Evolutionary conservation across 129 eudicot species (phyloP), one percentile per base, ranked within the genome.

Genomic region (Escallonia herrerae): DNA sequence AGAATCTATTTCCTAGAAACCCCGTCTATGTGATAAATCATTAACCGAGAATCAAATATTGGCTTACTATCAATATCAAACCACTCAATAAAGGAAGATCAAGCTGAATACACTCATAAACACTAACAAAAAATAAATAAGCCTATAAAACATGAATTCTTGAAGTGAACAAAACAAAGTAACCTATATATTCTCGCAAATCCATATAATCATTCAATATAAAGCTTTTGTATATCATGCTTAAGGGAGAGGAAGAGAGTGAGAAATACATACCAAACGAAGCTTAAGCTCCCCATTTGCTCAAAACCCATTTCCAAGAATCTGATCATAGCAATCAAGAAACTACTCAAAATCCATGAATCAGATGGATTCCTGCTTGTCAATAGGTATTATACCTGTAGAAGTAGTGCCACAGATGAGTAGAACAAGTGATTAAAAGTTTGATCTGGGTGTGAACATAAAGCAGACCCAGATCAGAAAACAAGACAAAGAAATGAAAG

Each of bases 281-380:
- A 80, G 83, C 87, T 66, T 67, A 67, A 73, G 77, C 72, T n/a
- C 79, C 71, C 70, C 83, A 71, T 79, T 66, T 74, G 84, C 64
- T 71, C 65, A 71, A 81, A 45, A 8, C 80, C 78, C 86, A 69
- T 78, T 47, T 60, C 38, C 15, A 60, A 53, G 55, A 69, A 65
- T 45, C 68, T 38, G 68, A 77, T 67, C 40, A 45, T 37, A 33
- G 47, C 38, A 71, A 62, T 40, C 50, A 64, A 67, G 15, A 69
- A 70, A 64, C 68, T 50, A 79, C 55, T 33, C n/a, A 67, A 61
- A 72, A 42, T 67, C 79, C 63, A 77, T 66, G 12, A 69, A 50
- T 40, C 61, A 69, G 62, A 51, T 67, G 71, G 72, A 57, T 66
- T 64, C 67, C 50, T 58, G 56, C 45, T 15, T 22, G 40, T 62